Conservation (phyloP, 2,329 filamentous ascomycete species). For the Rhynchosporium secalis region DNA sequence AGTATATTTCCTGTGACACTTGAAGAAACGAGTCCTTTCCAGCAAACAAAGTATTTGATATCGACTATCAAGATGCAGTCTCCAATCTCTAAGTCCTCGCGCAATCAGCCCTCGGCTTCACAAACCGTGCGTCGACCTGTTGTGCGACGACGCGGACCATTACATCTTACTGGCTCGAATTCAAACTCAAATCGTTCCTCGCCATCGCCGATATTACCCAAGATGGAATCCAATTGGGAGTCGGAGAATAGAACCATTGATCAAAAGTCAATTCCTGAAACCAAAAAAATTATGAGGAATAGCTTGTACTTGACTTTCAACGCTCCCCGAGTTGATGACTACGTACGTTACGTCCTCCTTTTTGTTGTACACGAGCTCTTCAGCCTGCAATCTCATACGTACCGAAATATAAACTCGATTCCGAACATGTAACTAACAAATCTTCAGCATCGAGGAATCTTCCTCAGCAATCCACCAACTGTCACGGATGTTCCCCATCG, state of each 20-base stretch:
- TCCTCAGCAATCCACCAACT: slow-evolving; percentile 28
- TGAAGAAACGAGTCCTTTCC: not conserved
- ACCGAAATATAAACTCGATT: not conserved
- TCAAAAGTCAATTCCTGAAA: slow-evolving; percentile 18
- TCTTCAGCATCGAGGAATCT: slow-evolving; percentile 32
- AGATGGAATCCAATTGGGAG: slow-evolving; percentile 13
- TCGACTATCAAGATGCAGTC: slow-evolving; percentile 23
- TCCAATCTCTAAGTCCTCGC: slow-evolving; percentile 20
- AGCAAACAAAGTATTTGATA: slow-evolving; percentile 16
- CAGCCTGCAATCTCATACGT: not conserved
- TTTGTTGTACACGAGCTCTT: too few relatives aligned
- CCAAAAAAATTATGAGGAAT: slow-evolving; percentile 27
- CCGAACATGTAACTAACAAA: slow-evolving; percentile 13
- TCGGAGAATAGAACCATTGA: slow-evolving; percentile 2
- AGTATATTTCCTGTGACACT: slow-evolving; percentile 9
- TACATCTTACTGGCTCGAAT: slow-evolving; percentile 8
- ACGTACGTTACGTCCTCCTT: slow-evolving; percentile 21
- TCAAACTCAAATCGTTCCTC: slow-evolving; percentile 16
- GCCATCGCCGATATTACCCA: slow-evolving; percentile 5
- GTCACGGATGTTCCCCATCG: slow-evolving; percentile 14
- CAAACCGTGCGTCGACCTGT: slow-evolving; percentile 13
- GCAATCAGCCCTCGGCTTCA: slow-evolving; percentile 12
- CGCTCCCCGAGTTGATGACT: slow-evolving; percentile 33
- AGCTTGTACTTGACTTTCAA: slow-evolving; percentile 35
- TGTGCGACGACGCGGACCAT: slow-evolving; percentile 13